Percentiles rank a stretch among this genome's conserved stretches.
Conservation (phyloP, 148 eudicot species). For the Nyssa sinensis region DNA sequence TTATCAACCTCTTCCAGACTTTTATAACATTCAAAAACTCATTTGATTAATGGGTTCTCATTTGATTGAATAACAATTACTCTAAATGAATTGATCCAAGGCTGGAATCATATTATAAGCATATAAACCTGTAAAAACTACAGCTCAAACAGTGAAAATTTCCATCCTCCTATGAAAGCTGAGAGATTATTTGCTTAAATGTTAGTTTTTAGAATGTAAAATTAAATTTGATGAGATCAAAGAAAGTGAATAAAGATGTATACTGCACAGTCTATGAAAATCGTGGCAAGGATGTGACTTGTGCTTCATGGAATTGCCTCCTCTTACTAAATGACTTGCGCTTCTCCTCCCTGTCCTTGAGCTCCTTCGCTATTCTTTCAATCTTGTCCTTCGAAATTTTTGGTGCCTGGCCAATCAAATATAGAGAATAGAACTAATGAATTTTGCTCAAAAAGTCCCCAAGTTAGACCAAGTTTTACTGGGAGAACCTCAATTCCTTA, state of each 20-base stretch:
- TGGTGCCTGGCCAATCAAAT: constrained; percentile 54
- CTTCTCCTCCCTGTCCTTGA: constrained; percentile 85
- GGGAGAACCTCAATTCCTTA: neutral
- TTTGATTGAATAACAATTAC: too few relatives aligned
- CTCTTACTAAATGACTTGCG: constrained; percentile 77
- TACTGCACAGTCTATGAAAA: constrained; percentile 5
- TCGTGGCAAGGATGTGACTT: neutral
- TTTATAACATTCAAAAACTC: too few relatives aligned
- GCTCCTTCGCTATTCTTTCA: constrained; percentile 88
- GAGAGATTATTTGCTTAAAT: neutral
- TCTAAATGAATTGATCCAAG: too few relatives aligned
- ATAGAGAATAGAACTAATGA: neutral
- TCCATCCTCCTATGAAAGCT: neutral
- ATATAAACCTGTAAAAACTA: neutral
- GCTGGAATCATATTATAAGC: too few relatives aligned
- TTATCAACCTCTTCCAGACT: too few relatives aligned
- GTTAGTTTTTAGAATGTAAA: constrained; percentile 10
- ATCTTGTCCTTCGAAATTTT: constrained; percentile 66
- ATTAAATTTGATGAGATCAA: neutral
- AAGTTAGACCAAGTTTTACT: too few relatives aligned
- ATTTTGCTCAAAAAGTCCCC: neutral
- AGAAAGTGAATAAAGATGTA: neutral
- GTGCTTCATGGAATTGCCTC: constrained; percentile 82
- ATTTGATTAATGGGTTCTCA: too few relatives aligned
- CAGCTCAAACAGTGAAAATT: neutral